phyloP scores from a whole-genome alignment of 371 early-diverging fungal genomes.

The Rhizopus stolonifer region DNA sequence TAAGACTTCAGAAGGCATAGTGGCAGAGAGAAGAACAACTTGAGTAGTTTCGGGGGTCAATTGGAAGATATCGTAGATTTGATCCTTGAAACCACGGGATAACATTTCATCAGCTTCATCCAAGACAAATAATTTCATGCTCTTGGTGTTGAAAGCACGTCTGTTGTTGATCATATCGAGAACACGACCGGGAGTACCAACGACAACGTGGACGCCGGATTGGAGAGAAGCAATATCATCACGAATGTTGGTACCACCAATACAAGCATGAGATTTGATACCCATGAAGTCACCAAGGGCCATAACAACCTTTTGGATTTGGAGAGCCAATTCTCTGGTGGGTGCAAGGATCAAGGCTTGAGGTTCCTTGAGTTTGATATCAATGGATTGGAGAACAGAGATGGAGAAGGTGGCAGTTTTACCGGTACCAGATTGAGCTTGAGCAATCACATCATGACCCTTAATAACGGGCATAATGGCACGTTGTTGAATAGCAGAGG shows the following conservation, averaged over 20 bases:
- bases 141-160: constrained; percentile 70
- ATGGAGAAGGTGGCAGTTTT: constrained; percentile 97
- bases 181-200: constrained; percentile 95
- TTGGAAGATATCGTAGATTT: constrained; percentile 92
- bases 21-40: constrained; percentile 90
- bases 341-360: constrained; percentile 91
- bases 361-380: constrained; percentile 65
- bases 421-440: constrained; percentile 97
- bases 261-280: constrained; percentile 78
- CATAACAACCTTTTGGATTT: constrained; percentile 83
- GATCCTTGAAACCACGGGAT: constrained; percentile 92
- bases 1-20: constrained; percentile 90
- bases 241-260: constrained; percentile 88
- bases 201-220: constrained; percentile 78
- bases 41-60: constrained; percentile 82
- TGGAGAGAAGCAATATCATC: constrained; percentile 76
- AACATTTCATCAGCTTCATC: constrained; percentile 99
- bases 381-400: constrained; percentile 86
- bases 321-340: constrained; percentile 92
- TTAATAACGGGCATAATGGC: constrained; percentile 86
- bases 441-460: constrained; percentile 91
- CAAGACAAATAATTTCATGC: constrained; percentile 90
- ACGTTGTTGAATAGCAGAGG: constrained; percentile 91
- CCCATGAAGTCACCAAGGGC: constrained; percentile 86
- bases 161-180: constrained; percentile 89